Evolutionary conservation across 352 stramenopile genomes (phyloP), one percentile per base, ranked within the genome.

Genomic region (Phytophthora vignae): DNA sequence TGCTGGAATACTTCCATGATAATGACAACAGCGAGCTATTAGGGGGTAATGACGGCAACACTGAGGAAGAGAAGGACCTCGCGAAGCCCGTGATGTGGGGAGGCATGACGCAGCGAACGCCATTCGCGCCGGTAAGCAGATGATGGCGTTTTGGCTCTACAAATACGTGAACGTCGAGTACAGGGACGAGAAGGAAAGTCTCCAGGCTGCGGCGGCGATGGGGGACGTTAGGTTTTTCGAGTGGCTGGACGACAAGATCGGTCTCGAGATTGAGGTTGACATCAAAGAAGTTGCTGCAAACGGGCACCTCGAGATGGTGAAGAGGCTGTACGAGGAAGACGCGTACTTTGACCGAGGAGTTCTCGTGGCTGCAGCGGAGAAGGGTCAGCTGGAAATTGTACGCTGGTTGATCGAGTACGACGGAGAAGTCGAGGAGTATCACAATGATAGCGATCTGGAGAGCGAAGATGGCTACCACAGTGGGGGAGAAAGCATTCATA

Each of bases 171-270:
- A 17, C 17, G 25, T 12, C 15, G 25, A 7, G 4, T 6, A 33
- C 9, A 44, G 58, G 29, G 15, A 57, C 25, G 48, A 56, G 17
- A 5, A 53, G 9, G 17, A 31, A n/a, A 42, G 21, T 4, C 50
- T 60, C 22, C 14, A 42, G 22, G 49, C 49, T 17, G 36, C 60
- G 5, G 50, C 58, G 10, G 31, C 11, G 17, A 67, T 19, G 52
- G 36, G 60, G 17, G 52, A 79, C 17, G 48, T 81, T 53, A 17
- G 53, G n/a, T 63, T 81, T 6, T 60, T 84, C 19, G 25, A 73
- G 46, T 60, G 46, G 62, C 31, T 76, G 40, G 27, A n/a, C 15
- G 55, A 58, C 9, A 42, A 42, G 4, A 33, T 56, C 27, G 48
- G 55, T 27, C 36, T 46, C 8, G 19, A 17, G 31, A 29, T 22